Percentiles rank a stretch among this genome's conserved stretches.
Evolutionary conservation across 495 filamentous ascomycete genomes (phyloP).

Genomic region (Elaphomyces granulatus): DNA sequence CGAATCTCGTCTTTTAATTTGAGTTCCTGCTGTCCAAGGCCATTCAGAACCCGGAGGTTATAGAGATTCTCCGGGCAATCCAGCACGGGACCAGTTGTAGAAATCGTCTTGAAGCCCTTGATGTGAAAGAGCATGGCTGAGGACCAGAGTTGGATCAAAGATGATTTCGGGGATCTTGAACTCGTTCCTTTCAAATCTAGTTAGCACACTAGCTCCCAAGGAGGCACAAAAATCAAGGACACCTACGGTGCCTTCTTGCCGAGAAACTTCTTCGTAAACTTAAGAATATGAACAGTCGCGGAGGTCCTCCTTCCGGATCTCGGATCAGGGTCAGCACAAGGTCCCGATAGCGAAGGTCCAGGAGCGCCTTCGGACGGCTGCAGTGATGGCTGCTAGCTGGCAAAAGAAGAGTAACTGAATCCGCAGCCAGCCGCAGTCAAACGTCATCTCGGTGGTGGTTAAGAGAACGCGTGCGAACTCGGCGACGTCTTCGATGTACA

Average conservation of each 20-base stretch:
- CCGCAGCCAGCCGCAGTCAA: slow-evolving; percentile 16
- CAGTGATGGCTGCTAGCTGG: slow-evolving; percentile 23
- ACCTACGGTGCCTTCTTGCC: slow-evolving; percentile 10
- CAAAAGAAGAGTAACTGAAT: slow-evolving; percentile 24
- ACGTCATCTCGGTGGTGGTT: slow-evolving; percentile 21
- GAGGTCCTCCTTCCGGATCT: slow-evolving; percentile 12
- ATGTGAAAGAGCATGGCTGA: slow-evolving; percentile 21
- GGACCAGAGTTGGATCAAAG: slow-evolving; percentile 13
- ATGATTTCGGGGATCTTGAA: slow-evolving; percentile 18
- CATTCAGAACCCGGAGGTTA: slow-evolving; percentile 15
- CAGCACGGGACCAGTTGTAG: slow-evolving; percentile 9
- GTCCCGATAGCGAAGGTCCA: slow-evolving; percentile 18
- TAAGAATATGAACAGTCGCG: slow-evolving; percentile 12
- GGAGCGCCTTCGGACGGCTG: slow-evolving; percentile 18
- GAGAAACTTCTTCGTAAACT: slow-evolving; percentile 12
- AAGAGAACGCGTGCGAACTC: slow-evolving; percentile 18
- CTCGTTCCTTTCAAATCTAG: slow-evolving; percentile 12
- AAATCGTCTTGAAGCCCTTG: slow-evolving; percentile 15
- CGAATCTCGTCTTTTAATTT: not conserved
- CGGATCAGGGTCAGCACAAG: slow-evolving; percentile 8
- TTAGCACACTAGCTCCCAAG: slow-evolving; percentile 3
- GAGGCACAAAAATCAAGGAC: not conserved
- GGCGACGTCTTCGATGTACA: slow-evolving; percentile 25
- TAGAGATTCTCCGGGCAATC: slow-evolving; percentile 19
- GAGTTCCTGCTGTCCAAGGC: slow-evolving; percentile 15